These are phyloP conservation scores for Chlorella sp. DNA, from an alignment of 139 green algal species.

Conservation along the genomic window DNA sequence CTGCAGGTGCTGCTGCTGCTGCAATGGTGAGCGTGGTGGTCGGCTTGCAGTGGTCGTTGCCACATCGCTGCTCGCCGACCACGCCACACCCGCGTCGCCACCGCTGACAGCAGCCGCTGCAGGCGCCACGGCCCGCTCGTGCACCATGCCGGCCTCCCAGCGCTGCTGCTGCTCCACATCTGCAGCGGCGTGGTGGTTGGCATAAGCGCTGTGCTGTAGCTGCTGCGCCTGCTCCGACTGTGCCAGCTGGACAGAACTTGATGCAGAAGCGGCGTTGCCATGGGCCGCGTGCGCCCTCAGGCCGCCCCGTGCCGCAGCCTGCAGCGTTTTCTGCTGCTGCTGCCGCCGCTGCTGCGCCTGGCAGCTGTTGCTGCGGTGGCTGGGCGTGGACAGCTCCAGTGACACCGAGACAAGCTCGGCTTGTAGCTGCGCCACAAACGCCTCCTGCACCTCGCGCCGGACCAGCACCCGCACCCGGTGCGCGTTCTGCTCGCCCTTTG, in stretches of 20 bases:
- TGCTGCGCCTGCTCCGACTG: not conserved
- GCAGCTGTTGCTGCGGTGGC: too few relatives aligned
- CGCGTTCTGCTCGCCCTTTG: constrained; percentile 2
- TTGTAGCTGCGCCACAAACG: not conserved
- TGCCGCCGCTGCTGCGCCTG: too few relatives aligned
- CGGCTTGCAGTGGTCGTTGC: not conserved
- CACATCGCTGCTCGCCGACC: too few relatives aligned
- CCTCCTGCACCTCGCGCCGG: not conserved
- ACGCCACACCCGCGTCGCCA: too few relatives aligned
- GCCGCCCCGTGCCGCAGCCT: too few relatives aligned
- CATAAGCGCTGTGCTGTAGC: not conserved
- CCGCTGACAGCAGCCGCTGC: too few relatives aligned
- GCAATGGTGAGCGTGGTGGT: not conserved
- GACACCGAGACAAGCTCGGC: not conserved
- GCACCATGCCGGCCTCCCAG: too few relatives aligned
- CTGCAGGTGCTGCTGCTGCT: not conserved
- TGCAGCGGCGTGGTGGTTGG: not conserved
- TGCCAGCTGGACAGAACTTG: not conserved
- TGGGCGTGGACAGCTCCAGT: too few relatives aligned
- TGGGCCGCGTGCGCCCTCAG: too few relatives aligned
- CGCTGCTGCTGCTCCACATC: not conserved
- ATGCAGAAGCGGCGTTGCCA: too few relatives aligned
- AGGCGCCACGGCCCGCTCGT: too few relatives aligned
- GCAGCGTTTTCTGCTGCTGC: too few relatives aligned
- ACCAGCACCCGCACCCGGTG: constrained; percentile 10